phyloP scores from a whole-genome alignment of 192 early-diverging fungal species.

The Coemansia sp. region DNA sequence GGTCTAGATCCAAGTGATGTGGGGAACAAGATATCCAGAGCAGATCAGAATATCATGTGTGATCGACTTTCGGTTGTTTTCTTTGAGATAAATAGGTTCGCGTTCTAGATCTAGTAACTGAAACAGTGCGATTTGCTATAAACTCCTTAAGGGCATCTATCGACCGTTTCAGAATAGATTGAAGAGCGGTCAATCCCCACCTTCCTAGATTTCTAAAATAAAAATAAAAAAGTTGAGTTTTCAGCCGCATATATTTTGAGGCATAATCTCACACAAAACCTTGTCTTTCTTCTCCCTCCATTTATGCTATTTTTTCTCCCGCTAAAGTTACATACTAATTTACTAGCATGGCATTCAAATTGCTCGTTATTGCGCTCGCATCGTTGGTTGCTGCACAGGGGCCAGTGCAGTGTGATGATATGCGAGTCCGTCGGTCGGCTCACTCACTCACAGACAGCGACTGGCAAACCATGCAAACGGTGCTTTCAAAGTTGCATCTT shows the following conservation, averaged over 20 bases:
- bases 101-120: background rate
- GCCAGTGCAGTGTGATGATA: slow-evolving; percentile 18
- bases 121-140: background rate
- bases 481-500: slow-evolving; percentile 27
- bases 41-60: background rate
- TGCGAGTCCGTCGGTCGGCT: slow-evolving; percentile 36
- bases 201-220: background rate
- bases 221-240: background rate
- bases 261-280: background rate
- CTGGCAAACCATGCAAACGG: slow-evolving; percentile 30
- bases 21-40: background rate
- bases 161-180: background rate
- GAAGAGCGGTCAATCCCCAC: background rate
- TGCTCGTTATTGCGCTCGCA: slow-evolving; percentile 8
- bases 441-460: slow-evolving; percentile 38
- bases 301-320: background rate
- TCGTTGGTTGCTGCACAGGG: slow-evolving; percentile 13
- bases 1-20: background rate
- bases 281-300: background rate
- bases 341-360: background rate
- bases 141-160: background rate
- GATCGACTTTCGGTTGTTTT: background rate
- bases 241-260: background rate
- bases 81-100: background rate
- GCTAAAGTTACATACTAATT: background rate